These are phyloP conservation scores for Plectosphaerella cucumerina DNA, from an alignment of 2,329 filamentous ascomycete genomes.

Conservation along the genomic window DNA sequence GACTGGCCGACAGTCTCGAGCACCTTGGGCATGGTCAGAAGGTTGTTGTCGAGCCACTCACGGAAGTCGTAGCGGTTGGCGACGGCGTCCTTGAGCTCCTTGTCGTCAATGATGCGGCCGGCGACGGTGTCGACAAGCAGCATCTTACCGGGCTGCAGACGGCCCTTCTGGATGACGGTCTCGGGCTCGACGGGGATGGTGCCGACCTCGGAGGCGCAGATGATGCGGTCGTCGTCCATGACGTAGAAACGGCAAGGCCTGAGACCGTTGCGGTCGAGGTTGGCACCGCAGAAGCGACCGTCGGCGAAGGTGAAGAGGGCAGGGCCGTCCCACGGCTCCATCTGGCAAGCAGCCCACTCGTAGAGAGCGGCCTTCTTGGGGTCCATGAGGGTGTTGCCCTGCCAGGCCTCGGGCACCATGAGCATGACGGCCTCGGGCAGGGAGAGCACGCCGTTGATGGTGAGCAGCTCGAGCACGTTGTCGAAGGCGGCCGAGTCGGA, in stretches of 20 bases:
- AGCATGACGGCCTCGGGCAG: slow-evolving; percentile 96
- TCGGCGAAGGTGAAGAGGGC: slow-evolving; percentile 97
- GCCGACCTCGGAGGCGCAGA: slow-evolving; percentile 94
- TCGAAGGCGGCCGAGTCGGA: slow-evolving; percentile 97
- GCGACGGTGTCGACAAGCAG: slow-evolving; percentile 85
- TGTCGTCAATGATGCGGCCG: slow-evolving; percentile 90
- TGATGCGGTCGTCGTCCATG: slow-evolving; percentile 93
- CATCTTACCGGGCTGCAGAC: slow-evolving; percentile 93
- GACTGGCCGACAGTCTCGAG: slow-evolving; percentile 55
- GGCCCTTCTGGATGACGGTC: slow-evolving; percentile 85
- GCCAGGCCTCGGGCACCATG: slow-evolving; percentile 98
- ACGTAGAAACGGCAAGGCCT: slow-evolving; percentile 96
- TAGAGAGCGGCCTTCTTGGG: slow-evolving; percentile 96
- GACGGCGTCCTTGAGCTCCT: slow-evolving; percentile 85
- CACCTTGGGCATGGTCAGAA: slow-evolving; percentile 76
- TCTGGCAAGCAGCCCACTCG: slow-evolving; percentile 97
- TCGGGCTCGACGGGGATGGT: slow-evolving; percentile 90
- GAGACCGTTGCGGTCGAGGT: slow-evolving; percentile 91
- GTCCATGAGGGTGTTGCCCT: slow-evolving; percentile 88
- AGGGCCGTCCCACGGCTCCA: slow-evolving; percentile 98
- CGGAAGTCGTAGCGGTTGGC: slow-evolving; percentile 84
- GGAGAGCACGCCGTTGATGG: slow-evolving; percentile 93
- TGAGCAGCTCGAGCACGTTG: slow-evolving; percentile 89
- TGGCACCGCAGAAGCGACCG: slow-evolving; percentile 93
- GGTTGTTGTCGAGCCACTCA: slow-evolving; percentile 79